Conservation (phyloP, 208 protist genomes). For the Acanthamoeba culbertsoni region DNA sequence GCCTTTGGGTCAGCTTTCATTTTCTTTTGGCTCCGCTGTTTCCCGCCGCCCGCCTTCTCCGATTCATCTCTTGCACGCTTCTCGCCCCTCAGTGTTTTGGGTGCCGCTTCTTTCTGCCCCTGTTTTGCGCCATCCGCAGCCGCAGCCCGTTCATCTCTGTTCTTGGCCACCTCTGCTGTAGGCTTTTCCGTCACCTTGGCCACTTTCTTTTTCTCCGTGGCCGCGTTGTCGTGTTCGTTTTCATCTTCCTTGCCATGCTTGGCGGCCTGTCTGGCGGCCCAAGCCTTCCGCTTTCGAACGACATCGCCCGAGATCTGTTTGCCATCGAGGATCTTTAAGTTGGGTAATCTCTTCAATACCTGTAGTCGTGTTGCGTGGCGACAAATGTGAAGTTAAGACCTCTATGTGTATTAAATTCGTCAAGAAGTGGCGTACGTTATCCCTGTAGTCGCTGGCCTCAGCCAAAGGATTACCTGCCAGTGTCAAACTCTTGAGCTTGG, state of each 20-base stretch:
- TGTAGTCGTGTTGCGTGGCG: neutral
- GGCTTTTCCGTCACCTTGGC: neutral
- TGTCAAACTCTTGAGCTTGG: conserved; percentile 59
- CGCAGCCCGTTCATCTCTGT: neutral
- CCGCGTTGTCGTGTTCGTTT: neutral
- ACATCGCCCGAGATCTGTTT: neutral
- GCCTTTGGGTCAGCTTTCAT: neutral
- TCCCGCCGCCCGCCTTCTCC: neutral
- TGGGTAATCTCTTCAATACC: neutral
- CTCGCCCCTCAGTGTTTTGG: neutral
- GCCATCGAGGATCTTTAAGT: conserved; percentile 23
- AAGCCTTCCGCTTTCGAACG: neutral
- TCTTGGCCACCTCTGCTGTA: neutral
- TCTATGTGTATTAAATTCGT: neutral
- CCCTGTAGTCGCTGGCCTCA: conserved; percentile 25
- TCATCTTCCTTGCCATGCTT: neutral
- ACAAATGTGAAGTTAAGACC: neutral
- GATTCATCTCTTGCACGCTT: neutral
- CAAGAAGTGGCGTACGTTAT: neutral
- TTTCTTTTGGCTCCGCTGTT: neutral
- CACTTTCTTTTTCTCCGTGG: neutral
- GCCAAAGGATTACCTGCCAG: conserved; percentile 61
- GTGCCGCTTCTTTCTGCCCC: neutral
- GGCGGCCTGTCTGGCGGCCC: neutral
- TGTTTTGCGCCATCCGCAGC: neutral